Base-by-base conservation (phyloP, 768 basidiomycete genomes). In the Coprinopsis marcescibilis region DNA sequence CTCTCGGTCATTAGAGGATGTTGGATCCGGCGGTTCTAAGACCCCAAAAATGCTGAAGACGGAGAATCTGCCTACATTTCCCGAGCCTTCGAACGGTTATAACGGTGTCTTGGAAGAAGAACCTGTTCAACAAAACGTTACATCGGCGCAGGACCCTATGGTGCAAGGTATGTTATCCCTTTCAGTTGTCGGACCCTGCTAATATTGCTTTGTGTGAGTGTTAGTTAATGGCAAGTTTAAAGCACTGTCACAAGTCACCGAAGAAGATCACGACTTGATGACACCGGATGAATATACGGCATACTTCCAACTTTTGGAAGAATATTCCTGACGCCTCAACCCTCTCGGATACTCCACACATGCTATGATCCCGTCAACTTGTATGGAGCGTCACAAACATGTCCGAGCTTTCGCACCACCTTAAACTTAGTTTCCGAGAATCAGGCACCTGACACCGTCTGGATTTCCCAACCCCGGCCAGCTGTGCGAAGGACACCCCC, bases 221-320 rank as follows among this genome's bases (percentile, higher is more conserved):
- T 17, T 19, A 89, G 92, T 97, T 20, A 83, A 83, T 50, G 91
- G 92, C 12, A 66, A 72, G 32, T 72, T 80, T 15, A 81, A 88
- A 55, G 74, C 78, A 5, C 85, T 88, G 56, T 87, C 83, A 3
- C 72, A 83, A 52, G 80, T 98, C 34, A 94, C 89, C 2, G 93
- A 96, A 56, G 94, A 92, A 54, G 85, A 94, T 60, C 85, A 92
- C 57, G 93, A 92, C 38, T 59, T 83, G 55, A 96, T 96, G 93
- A 89, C 89, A 3, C 83, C 89, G 1, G 93, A 94, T 46, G 93
- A 96, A 64, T 95, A 95, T 60, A 81, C 83, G 24, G 79, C 80
- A 26, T 91, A 78, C 65, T 90, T 83, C 59, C 80, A 86, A 55
- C 70, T 89, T 50, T 69, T 81, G 60, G 77, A 79, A 63, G 68